Percentiles rank a stretch among this genome's conserved stretches.
Evolutionary conservation across 2,329 filamentous ascomycete species (phyloP).

Genomic region (Botrytis porri): DNA sequence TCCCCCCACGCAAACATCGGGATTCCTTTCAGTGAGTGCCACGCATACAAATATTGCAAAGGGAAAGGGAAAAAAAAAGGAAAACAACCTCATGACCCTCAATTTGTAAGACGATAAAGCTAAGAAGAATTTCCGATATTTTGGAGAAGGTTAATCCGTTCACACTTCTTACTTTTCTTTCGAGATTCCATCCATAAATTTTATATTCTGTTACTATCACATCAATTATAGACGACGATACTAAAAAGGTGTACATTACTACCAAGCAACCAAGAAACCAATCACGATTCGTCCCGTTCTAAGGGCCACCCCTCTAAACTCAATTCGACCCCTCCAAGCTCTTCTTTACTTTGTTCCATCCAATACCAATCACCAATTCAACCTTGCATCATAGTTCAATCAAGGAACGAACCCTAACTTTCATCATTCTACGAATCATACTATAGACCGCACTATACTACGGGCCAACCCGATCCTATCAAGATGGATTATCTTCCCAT

Average conservation of each 20-base stretch:
- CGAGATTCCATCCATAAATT: background rate
- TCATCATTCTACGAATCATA: background rate
- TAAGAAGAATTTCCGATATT: background rate
- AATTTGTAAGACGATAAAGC: background rate
- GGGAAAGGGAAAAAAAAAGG: background rate
- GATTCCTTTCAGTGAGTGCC: background rate
- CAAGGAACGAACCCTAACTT: background rate
- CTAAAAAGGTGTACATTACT: background rate
- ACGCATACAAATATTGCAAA: constrained; percentile 8
- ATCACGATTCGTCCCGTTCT: background rate
- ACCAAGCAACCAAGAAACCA: background rate
- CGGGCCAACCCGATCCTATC: background rate
- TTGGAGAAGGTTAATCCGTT: background rate
- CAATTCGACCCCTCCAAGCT: background rate
- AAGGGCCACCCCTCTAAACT: background rate
- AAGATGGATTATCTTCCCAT: constrained; percentile 16
- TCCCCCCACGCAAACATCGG: background rate
- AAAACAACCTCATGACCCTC: constrained; percentile 4
- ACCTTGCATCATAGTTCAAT: background rate
- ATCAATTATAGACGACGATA: background rate
- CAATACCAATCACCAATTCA: background rate
- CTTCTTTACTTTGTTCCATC: background rate
- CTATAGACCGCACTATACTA: background rate
- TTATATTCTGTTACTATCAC: background rate
- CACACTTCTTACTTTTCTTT: background rate